Conservation (phyloP, 345 rosid species). For the Draba incana region DNA sequence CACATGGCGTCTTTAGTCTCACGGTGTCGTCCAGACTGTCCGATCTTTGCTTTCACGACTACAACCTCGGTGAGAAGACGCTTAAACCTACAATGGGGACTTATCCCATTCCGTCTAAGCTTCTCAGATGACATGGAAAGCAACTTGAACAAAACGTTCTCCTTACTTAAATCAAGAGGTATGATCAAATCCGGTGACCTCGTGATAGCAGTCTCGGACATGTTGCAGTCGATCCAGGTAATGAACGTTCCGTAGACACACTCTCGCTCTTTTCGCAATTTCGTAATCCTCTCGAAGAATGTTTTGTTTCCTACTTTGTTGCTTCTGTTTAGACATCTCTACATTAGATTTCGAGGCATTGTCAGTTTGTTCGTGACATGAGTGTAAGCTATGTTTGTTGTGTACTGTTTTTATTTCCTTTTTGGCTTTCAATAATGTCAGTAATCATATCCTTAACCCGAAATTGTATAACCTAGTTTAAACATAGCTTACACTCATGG, state of each 20-base stretch:
- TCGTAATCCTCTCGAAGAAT: background rate
- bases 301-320: slow-evolving; percentile 20
- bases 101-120: slow-evolving; percentile 94
- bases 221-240: slow-evolving; percentile 95
- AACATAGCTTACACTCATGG: no score
- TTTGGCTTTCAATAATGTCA: slow-evolving; percentile 29
- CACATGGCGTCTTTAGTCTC: slow-evolving; percentile 97
- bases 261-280: background rate
- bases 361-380: slow-evolving; percentile 21
- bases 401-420: slow-evolving; percentile 11
- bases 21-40: slow-evolving; percentile 97
- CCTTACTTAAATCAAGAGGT: slow-evolving; percentile 92
- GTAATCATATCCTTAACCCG: background rate
- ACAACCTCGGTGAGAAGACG: slow-evolving; percentile 81
- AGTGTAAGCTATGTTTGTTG: slow-evolving; percentile 39
- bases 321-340: slow-evolving; percentile 28
- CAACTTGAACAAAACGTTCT: slow-evolving; percentile 89
- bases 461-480: no score
- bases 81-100: slow-evolving; percentile 95
- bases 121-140: slow-evolving; percentile 94
- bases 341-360: slow-evolving; percentile 20
- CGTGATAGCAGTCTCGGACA: slow-evolving; percentile 92
- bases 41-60: slow-evolving; percentile 90
- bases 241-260: slow-evolving; percentile 74
- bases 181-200: slow-evolving; percentile 98